Base-by-base conservation (phyloP, 495 filamentous ascomycete genomes). In the Lindgomyces ingoldianus region DNA sequence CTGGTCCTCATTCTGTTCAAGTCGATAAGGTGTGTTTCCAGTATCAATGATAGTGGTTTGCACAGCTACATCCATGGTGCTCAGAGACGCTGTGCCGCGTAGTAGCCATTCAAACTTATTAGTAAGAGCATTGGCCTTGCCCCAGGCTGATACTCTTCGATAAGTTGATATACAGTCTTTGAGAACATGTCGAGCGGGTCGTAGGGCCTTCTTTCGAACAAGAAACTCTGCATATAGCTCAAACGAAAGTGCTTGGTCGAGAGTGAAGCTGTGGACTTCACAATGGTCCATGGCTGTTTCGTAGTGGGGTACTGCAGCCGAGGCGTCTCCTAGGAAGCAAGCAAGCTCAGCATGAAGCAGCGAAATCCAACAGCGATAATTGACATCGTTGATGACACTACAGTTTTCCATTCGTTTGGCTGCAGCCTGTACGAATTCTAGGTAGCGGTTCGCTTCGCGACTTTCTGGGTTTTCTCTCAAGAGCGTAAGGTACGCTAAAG, bases 221-320 rank as follows among this genome's bases (percentile, higher is more conserved):
- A 91, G 85, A 63, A 88, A 91, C 27, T 88, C 89, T 1, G 85
- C 89, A 79, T 85, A 82, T 39, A 95, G 73, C 75, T 95, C 91
- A 69, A 89, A 87, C 6, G 87, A 83, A 21, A 93, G 81, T 0
- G 89, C 92, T 70, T 96, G 89, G 65, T 96, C 92, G 44, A 95
- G 81, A 11, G 84, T 74, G 73, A 91, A 91, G 55, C 83, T 84
- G 73, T 95, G 83, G 44, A 92, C 80, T 61, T 91, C 83, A 44
- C 87, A 87, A 74, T 95, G 90, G 68, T 96, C 90, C 42, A 91
- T 80, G 19, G 88, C 85, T 59, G 84, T 80, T 75, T 96, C 92
- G 67, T 91, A 94, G 19, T 80, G 76, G 44, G 75, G 77, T 45
- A 92, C 82, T 8, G 87, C 82, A 6, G 75, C 75, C 3, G 83